Evolutionary conservation across 1,284 basidiomycete genomes (phyloP), one percentile per base, ranked within the genome.

Genomic region (Singerocomus inundabilis): DNA sequence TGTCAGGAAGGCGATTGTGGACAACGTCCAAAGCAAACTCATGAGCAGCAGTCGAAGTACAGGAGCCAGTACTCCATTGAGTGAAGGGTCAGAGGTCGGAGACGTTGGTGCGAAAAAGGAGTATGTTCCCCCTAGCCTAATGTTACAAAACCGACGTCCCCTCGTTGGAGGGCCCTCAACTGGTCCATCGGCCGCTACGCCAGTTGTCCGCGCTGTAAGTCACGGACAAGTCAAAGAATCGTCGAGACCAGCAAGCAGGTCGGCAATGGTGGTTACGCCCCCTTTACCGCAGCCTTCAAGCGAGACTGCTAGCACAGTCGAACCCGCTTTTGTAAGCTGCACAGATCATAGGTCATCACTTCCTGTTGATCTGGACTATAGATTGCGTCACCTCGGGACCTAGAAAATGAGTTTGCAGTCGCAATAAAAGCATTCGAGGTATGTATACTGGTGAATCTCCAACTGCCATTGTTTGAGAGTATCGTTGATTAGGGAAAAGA

Each of bases 341-440:
- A 33, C 30, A 12, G 24, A 25, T 37, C 32, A 28, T 39, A 15
- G 11, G 16, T 21, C 5, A 7, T 42, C 21, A 26, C 13, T 36
- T 37, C 5, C 26, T 46, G 34, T 40, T 63, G 35, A 61, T 25
- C 13, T 28, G 16, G 9, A 13, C 25, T 32, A 34, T 58, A 97
- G 86, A 82, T 98, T 60, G 89, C 92, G 1, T 94, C 91, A 12
- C 77, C 77, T 45, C 78, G 80, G 59, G 96, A 99, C 68, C 69
- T 99, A 34, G 92, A 95, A 61, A 80, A 78, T 51, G 93, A 97
- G 59, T 91, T 98, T 61, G 72, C 79, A 5, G 70, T 72, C 15
- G 93, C 97, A 86, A 65, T 80, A 18, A 87, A 88, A 44, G 73
- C 77, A 50, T 98, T 98, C 61, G 89, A 93, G 70, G 91, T 86